Evolutionary conservation across 2,329 filamentous ascomycete genomes (phyloP).

Genomic region (Metarhizium guizhouense): DNA sequence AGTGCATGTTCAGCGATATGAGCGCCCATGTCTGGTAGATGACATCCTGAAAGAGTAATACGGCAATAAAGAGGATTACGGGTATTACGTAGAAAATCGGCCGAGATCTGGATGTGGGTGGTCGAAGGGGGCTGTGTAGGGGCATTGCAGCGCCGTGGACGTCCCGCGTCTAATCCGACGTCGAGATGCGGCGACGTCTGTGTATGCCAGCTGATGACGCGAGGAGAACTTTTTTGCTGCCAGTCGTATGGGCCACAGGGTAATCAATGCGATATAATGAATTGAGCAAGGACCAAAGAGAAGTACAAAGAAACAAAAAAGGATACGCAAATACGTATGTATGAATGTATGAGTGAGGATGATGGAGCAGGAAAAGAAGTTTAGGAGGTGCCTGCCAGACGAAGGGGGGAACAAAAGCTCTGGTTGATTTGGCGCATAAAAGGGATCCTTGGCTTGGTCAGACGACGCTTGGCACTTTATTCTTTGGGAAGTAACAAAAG

Average conservation of each 20-base stretch:
- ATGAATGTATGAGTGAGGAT: too few relatives aligned
- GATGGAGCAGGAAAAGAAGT: neutral
- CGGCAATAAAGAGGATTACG: conserved; percentile 3
- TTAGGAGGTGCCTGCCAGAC: neutral
- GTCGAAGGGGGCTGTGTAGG: neutral
- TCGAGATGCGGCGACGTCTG: neutral
- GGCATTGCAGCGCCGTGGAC: neutral
- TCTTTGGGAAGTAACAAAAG: too few relatives aligned
- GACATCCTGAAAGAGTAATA: conserved; percentile 8
- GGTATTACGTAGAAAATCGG: conserved; percentile 2
- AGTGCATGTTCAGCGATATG: conserved; percentile 16
- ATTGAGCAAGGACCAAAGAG: too few relatives aligned
- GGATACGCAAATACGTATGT: neutral
- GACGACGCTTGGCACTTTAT: too few relatives aligned
- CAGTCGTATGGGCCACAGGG: too few relatives aligned
- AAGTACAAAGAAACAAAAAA: neutral
- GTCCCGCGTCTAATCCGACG: neutral
- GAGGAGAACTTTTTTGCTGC: neutral
- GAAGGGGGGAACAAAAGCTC: neutral
- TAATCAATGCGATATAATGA: neutral
- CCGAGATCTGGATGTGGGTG: neutral
- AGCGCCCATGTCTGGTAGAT: conserved; percentile 19
- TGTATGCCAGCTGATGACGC: neutral
- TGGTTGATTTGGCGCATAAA: neutral
- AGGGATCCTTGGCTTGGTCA: too few relatives aligned